Conservation (phyloP, 2,329 filamentous ascomycete genomes). For the Hirsutella rhossiliensis region DNA sequence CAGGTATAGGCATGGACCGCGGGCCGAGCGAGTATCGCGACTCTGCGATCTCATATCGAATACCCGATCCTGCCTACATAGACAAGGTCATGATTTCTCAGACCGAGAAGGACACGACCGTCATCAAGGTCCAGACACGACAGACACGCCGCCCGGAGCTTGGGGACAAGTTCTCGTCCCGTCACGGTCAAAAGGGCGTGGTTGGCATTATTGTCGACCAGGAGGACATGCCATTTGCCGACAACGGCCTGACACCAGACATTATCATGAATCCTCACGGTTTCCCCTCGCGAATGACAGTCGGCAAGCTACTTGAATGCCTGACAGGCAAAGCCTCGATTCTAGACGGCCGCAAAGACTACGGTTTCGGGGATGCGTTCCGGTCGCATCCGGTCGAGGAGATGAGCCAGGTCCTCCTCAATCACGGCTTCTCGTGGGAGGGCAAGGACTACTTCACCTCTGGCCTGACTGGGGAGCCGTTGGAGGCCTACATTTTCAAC, state of each 20-base stretch:
- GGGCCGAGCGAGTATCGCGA: conserved; percentile 53
- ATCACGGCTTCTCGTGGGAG: conserved; percentile 88
- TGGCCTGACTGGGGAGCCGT: conserved; percentile 84
- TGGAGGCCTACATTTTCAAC: conserved; percentile 96
- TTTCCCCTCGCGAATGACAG: conserved; percentile 99
- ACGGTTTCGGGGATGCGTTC: conserved; percentile 74
- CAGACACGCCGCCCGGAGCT: conserved; percentile 91
- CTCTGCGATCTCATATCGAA: conserved; percentile 64
- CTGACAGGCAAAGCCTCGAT: conserved; percentile 90
- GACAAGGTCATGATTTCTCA: conserved; percentile 94
- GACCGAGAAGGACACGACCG: conserved; percentile 72
- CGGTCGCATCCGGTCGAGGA: conserved; percentile 74
- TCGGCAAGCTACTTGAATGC: conserved; percentile 93
- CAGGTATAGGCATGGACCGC: conserved; percentile 56
- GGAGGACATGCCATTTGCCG: conserved; percentile 92
- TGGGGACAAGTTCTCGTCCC: conserved; percentile 96
- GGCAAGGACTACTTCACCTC: conserved; percentile 96
- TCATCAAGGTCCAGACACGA: conserved; percentile 92
- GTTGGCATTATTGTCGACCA: conserved; percentile 94
- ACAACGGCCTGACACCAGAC: conserved; percentile 82
- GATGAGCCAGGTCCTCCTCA: conserved; percentile 75
- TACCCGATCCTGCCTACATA: conserved; percentile 76
- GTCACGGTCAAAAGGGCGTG: conserved; percentile 96
- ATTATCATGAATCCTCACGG: conserved; percentile 99
- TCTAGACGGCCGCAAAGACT: conserved; percentile 71